phyloP scores from a whole-genome alignment of 164 flowering plant species.

The Umbellularia californica region DNA sequence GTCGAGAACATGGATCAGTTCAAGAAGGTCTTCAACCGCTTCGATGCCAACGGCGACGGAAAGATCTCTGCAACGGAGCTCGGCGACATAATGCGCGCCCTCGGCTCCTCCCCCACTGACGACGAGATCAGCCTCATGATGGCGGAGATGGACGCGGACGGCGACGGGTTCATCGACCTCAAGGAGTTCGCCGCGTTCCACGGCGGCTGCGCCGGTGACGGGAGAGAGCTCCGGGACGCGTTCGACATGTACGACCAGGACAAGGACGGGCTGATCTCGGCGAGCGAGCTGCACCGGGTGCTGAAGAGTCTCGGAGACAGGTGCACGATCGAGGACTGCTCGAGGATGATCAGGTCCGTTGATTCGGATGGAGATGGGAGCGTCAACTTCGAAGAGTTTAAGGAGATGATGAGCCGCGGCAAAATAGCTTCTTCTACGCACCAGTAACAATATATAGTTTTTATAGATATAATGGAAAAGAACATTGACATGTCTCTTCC shows the following conservation, averaged over 20 bases:
- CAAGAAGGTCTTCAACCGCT: slow-evolving; percentile 19
- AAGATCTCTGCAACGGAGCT: slow-evolving; percentile 23
- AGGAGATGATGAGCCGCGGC: slow-evolving; percentile 14
- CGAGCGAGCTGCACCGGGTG: slow-evolving; percentile 17
- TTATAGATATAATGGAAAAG: too few species aligned
- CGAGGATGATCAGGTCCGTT: slow-evolving; percentile 13
- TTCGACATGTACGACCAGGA: slow-evolving; percentile 20
- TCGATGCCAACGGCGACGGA: slow-evolving; percentile 27
- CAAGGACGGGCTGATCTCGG: slow-evolving; percentile 21
- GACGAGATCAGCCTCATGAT: slow-evolving; percentile 22
- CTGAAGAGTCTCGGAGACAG: slow-evolving; percentile 17
- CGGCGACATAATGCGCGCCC: slow-evolving; percentile 13
- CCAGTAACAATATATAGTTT: too few species aligned
- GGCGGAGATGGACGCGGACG: slow-evolving; percentile 22
- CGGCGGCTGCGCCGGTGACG: not conserved
- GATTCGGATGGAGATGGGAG: slow-evolving; percentile 22
- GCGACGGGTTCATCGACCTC: slow-evolving; percentile 25
- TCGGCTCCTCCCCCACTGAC: slow-evolving; percentile 14
- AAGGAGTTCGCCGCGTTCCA: slow-evolving; percentile 21
- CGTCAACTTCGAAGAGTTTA: slow-evolving; percentile 21
- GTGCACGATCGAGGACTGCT: slow-evolving; percentile 14
- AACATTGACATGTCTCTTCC: too few species aligned
- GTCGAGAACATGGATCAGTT: not conserved
- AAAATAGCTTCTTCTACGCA: not conserved
- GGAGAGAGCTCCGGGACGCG: slow-evolving; percentile 12